Percentiles rank a stretch among this genome's conserved stretches.
Evolutionary conservation across 768 basidiomycete species (phyloP).

Genomic region (Russula brevipes): DNA sequence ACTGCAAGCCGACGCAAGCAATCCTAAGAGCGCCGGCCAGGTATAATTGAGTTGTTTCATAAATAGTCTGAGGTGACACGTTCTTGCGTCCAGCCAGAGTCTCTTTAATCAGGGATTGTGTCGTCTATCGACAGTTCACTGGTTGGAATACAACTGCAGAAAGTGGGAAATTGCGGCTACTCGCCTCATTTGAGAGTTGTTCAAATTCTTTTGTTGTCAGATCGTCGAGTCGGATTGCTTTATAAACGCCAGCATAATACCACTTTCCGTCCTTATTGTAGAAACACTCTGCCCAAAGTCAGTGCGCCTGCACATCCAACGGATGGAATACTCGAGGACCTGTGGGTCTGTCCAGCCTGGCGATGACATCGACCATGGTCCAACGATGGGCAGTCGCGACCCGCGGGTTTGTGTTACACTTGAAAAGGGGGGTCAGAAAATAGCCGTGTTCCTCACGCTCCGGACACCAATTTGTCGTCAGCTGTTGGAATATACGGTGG

Average conservation of each 20-base stretch:
- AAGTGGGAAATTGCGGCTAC: background rate
- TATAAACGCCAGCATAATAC: conserved; percentile 83
- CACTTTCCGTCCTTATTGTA: conserved; percentile 75
- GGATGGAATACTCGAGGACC: conserved; percentile 36
- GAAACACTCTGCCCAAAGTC: conserved; percentile 58
- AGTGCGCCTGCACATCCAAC: background rate
- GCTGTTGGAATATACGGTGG: conserved; percentile 61
- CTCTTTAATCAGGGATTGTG: conserved; percentile 62
- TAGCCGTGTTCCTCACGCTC: conserved; percentile 82
- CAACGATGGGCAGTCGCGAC: conserved; percentile 74
- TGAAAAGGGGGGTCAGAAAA: conserved; percentile 65
- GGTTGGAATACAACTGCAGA: background rate
- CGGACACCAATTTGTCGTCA: conserved; percentile 72
- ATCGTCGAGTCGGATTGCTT: conserved; percentile 58
- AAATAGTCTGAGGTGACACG: conserved; percentile 69
- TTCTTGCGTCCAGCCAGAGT: conserved; percentile 68
- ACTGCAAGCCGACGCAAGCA: conserved; percentile 69
- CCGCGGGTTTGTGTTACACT: conserved; percentile 74
- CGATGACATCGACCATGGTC: conserved; percentile 57
- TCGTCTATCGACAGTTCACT: conserved; percentile 41
- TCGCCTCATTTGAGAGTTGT: conserved; percentile 58
- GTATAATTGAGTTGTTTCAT: conserved; percentile 71
- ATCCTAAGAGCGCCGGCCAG: conserved; percentile 65
- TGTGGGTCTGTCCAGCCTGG: conserved; percentile 55
- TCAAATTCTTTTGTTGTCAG: conserved; percentile 66